phyloP scores from a whole-genome alignment of 2,329 filamentous ascomycete species.

The Cercospora berteroae region DNA sequence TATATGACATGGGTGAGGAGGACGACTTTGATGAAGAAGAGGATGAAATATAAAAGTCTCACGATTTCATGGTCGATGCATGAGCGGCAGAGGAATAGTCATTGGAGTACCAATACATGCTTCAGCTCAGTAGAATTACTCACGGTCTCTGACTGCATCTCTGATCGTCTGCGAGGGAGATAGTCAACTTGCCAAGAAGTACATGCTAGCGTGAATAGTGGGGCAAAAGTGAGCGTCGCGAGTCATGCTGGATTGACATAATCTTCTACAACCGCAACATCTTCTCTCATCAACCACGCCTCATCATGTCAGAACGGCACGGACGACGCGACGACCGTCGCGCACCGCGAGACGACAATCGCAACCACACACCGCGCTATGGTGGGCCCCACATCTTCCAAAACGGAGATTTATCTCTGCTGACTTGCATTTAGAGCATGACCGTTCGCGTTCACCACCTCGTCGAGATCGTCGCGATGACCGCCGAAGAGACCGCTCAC shows the following conservation, averaged over 20 bases:
- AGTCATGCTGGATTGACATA: neutral
- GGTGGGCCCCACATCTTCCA: constrained; percentile 19
- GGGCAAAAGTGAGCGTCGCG: neutral
- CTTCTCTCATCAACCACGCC: constrained; percentile 12
- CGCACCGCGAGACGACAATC: constrained; percentile 28
- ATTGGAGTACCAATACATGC: neutral
- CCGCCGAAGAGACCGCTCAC: constrained; percentile 18
- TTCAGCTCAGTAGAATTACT: neutral
- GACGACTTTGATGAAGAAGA: constrained; percentile 97
- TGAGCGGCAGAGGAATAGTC: neutral
- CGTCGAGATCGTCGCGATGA: constrained; percentile 34
- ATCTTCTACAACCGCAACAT: neutral
- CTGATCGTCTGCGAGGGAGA: neutral
- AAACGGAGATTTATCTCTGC: neutral
- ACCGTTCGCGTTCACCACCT: constrained; percentile 35
- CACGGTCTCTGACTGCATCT: neutral
- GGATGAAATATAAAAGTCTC: constrained; percentile 68
- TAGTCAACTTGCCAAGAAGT: neutral
- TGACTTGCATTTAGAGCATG: constrained; percentile 28
- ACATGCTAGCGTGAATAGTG: neutral
- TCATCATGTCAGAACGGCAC: constrained; percentile 27
- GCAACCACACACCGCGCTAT: constrained; percentile 30
- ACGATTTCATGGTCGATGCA: neutral
- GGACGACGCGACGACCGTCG: constrained; percentile 29
- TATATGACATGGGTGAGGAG: constrained; percentile 95